These are phyloP conservation scores for Calonectria ilicicola DNA, from an alignment of 2,329 filamentous ascomycete genomes.

Conservation along the genomic window DNA sequence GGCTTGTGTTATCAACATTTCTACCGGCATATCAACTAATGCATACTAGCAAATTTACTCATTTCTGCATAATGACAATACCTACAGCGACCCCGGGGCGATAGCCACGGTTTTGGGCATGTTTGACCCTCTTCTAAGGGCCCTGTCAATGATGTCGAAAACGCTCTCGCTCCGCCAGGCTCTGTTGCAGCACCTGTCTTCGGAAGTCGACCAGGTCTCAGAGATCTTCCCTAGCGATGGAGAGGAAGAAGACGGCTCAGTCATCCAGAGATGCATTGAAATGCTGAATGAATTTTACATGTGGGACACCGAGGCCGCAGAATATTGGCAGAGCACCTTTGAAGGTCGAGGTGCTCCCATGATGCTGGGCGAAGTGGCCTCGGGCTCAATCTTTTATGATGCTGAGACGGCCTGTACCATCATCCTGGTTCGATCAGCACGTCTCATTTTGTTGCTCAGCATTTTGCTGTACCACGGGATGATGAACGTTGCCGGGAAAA, in stretches of 20 bases:
- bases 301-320: slow-evolving; percentile 46
- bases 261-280: slow-evolving; percentile 42
- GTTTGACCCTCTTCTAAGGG: slow-evolving; percentile 47
- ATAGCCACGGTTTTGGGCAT: slow-evolving; percentile 43
- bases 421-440: slow-evolving; percentile 46
- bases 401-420: slow-evolving; percentile 49
- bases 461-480: slow-evolving; percentile 42
- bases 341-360: slow-evolving; percentile 43
- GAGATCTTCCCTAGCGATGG: not conserved
- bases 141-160: slow-evolving; percentile 46
- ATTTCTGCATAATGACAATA: slow-evolving; percentile 46
- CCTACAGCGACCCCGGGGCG: slow-evolving; percentile 46
- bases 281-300: slow-evolving; percentile 44
- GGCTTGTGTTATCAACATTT: too few relatives aligned
- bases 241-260: slow-evolving; percentile 14
- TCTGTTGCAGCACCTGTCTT: slow-evolving; percentile 18
- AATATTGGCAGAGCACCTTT: slow-evolving; percentile 47
- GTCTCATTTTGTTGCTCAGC: slow-evolving; percentile 45
- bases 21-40: not conserved
- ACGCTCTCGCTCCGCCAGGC: slow-evolving; percentile 35
- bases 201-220: not conserved
- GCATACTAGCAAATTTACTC: slow-evolving; percentile 46
- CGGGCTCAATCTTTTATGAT: slow-evolving; percentile 40
- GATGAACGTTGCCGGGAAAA: slow-evolving; percentile 16
- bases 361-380: slow-evolving; percentile 40